phyloP scores from a whole-genome alignment of 805 yeast genomes.

The Yarrowia bubula region DNA sequence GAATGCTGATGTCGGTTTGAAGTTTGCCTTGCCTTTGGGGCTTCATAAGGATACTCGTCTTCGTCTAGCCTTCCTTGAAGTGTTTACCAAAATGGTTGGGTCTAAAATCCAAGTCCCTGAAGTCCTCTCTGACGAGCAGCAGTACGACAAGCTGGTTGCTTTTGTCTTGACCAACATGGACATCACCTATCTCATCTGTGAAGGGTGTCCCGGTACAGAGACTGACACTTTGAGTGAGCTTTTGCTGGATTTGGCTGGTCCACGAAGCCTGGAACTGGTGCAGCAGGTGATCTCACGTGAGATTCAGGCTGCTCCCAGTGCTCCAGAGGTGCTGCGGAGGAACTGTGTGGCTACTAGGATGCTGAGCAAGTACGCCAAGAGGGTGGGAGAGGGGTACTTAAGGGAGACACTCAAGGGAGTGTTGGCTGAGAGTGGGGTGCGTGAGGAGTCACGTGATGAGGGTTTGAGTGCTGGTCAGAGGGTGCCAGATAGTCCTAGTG shows the following conservation, averaged over 20 bases:
- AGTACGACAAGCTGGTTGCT: conserved; percentile 33
- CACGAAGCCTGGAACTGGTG: conserved; percentile 44
- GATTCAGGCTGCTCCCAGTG: conserved; percentile 55
- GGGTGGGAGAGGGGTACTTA: conserved; percentile 63
- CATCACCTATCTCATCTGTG: conserved; percentile 53
- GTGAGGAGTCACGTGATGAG: background rate
- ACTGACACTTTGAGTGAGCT: conserved; percentile 70
- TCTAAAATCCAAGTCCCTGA: conserved; percentile 38
- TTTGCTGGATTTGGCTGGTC: conserved; percentile 53
- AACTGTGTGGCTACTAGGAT: conserved; percentile 81
- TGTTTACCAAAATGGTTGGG: conserved; percentile 63
- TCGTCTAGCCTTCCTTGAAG: conserved; percentile 70
- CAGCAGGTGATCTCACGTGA: conserved; percentile 59
- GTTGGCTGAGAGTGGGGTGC: conserved; percentile 45
- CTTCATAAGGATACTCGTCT: conserved; percentile 65
- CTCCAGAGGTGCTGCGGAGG: conserved; percentile 73
- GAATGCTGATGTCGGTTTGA: conserved; percentile 74
- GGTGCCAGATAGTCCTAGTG: too few species aligned
- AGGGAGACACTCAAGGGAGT: conserved; percentile 53
- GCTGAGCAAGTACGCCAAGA: conserved; percentile 65
- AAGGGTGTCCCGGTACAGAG: conserved; percentile 63
- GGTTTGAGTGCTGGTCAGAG: too few species aligned
- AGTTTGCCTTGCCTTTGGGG: conserved; percentile 73
- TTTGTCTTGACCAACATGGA: conserved; percentile 34
- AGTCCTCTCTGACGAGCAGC: conserved; percentile 30